These are phyloP conservation scores for Perilla frutescens DNA, from an alignment of 257 asterid genomes.

Conservation along the genomic window DNA sequence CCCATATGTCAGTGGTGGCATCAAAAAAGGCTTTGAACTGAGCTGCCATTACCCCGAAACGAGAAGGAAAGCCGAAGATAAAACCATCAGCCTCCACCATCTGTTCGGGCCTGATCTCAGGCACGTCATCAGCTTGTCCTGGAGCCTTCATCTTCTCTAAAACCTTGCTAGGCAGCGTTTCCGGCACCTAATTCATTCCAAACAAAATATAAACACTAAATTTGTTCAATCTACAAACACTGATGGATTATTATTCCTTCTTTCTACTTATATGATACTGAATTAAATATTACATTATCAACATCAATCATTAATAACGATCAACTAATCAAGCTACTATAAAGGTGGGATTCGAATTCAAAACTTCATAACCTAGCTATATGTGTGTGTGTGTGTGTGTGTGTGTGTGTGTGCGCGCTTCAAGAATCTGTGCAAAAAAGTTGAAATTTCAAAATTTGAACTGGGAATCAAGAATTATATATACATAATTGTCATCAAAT, in stretches of 20 bases:
- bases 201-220: too few relatives aligned
- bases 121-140: conserved; percentile 71
- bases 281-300: neutral
- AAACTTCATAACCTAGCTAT: neutral
- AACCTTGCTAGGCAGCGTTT: conserved; percentile 65
- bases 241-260: neutral
- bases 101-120: conserved; percentile 76
- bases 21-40: conserved; percentile 92
- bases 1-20: conserved; percentile 71
- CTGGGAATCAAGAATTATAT: neutral
- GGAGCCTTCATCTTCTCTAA: conserved; percentile 93
- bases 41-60: conserved; percentile 96
- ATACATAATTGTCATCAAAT: neutral
- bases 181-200: conserved; percentile 63
- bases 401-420: too few relatives aligned
- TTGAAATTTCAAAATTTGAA: neutral
- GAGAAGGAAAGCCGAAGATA: conserved; percentile 86
- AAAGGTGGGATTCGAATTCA: neutral
- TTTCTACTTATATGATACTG: neutral
- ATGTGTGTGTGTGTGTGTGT: neutral
- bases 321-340: conserved; percentile 11
- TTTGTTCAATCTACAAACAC: neutral
- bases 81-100: conserved; percentile 93
- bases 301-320: neutral
- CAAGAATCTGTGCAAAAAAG: neutral